A percentile compares a stretch with the other conserved stretches of the same genome.
These are phyloP conservation scores for Lactifluus volemus DNA, from an alignment of 768 basidiomycete species.

Conservation along the genomic window DNA sequence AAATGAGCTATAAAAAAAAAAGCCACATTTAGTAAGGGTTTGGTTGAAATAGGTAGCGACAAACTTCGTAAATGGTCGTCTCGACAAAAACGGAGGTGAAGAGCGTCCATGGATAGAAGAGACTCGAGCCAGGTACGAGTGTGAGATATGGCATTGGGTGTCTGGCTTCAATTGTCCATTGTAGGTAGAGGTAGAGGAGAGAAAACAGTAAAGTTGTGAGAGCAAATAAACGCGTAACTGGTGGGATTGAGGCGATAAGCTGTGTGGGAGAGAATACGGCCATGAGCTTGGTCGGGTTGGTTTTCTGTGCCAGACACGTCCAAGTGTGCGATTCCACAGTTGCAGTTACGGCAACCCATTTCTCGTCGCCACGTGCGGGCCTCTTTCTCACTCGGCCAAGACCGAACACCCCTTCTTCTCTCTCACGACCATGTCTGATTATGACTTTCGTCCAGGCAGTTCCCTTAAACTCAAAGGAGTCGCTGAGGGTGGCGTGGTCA, in stretches of 20 bases:
- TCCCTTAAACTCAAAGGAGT: constrained; percentile 86
- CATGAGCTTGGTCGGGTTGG: constrained; percentile 33
- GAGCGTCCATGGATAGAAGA: constrained; percentile 91
- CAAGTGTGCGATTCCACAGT: too few species aligned
- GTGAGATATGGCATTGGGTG: constrained; percentile 57
- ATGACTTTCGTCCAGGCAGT: constrained; percentile 78
- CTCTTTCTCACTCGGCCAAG: neutral
- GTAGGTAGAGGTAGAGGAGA: constrained; percentile 55
- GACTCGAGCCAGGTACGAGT: constrained; percentile 68
- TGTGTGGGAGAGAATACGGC: constrained; percentile 68
- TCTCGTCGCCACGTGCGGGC: neutral
- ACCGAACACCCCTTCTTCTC: neutral
- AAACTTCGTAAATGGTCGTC: constrained; percentile 72
- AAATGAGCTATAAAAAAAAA: constrained; percentile 48
- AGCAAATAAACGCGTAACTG: constrained; percentile 68
- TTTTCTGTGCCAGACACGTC: too few species aligned
- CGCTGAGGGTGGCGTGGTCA: constrained; percentile 68
- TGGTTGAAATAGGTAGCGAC: constrained; percentile 23
- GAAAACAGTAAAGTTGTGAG: constrained; percentile 50
- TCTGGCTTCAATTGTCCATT: constrained; percentile 39
- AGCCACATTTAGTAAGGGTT: constrained; percentile 6
- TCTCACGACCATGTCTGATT: constrained; percentile 58
- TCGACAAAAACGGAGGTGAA: constrained; percentile 87
- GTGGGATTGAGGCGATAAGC: constrained; percentile 63
- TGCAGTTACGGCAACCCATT: too few species aligned